Conservation (phyloP, 148 eudicot genomes). For the Diospyros kaki region DNA sequence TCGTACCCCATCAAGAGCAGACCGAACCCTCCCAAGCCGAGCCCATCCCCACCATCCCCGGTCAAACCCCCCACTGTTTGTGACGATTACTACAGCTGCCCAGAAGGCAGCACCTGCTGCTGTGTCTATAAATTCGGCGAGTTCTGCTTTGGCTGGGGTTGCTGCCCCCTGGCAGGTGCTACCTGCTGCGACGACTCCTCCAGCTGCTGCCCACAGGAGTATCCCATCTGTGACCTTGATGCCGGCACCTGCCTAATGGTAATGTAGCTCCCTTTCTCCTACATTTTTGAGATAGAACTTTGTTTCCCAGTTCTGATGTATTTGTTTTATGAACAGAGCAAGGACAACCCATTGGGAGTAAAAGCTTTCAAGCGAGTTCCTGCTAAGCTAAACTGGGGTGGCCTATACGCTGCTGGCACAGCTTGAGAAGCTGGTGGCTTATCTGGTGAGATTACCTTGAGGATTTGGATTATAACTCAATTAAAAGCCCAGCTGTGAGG, state of each 20-base stretch:
- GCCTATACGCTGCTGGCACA: slow-evolving; percentile 5
- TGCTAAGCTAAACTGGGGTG: slow-evolving; percentile 27
- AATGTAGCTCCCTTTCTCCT: slow-evolving; percentile 3
- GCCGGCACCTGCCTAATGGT: slow-evolving; percentile 62
- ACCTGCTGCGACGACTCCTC: slow-evolving; percentile 72
- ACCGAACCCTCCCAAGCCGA: slow-evolving; percentile 73
- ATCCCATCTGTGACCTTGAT: slow-evolving; percentile 59
- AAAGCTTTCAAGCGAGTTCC: slow-evolving; percentile 48
- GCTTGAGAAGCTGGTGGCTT: slow-evolving; percentile 18
- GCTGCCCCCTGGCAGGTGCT: slow-evolving; percentile 75
- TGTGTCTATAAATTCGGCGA: slow-evolving; percentile 54
- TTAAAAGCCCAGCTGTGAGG: neutral
- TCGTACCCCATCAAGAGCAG: slow-evolving; percentile 79
- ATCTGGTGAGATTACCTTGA: neutral
- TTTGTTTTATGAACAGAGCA: slow-evolving; percentile 44
- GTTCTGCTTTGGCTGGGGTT: slow-evolving; percentile 87
- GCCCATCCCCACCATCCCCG: slow-evolving; percentile 78
- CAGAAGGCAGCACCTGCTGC: slow-evolving; percentile 66
- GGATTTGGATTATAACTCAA: neutral
- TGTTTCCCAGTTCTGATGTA: neutral
- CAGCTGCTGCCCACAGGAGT: slow-evolving; percentile 90
- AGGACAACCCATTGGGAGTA: slow-evolving; percentile 60
- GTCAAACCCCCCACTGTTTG: slow-evolving; percentile 44
- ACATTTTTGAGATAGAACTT: neutral
- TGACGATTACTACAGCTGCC: slow-evolving; percentile 57